phyloP scores from a whole-genome alignment of 2,329 filamentous ascomycete species.

The Akanthomyces dipterigenus region DNA sequence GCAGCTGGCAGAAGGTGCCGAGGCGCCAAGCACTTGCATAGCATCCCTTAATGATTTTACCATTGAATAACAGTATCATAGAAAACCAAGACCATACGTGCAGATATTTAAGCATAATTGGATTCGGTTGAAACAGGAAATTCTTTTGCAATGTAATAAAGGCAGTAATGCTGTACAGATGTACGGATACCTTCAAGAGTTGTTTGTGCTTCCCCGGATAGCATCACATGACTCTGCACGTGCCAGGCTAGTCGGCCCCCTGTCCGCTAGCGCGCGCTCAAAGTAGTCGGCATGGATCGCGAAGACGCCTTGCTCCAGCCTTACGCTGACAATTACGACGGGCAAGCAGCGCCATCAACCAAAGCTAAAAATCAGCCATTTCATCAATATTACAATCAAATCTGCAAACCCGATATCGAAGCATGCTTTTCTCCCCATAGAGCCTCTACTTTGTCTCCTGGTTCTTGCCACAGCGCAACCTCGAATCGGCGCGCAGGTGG shows the following conservation, averaged over 20 bases:
- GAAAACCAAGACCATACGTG: too few species aligned
- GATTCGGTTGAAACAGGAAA: too few species aligned
- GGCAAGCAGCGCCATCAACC: constrained; percentile 3
- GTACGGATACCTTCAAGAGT: too few species aligned
- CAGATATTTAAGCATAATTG: too few species aligned
- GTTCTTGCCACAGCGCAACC: neutral
- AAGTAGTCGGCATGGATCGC: neutral
- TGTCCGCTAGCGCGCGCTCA: neutral
- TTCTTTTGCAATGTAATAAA: too few species aligned
- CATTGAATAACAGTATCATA: too few species aligned
- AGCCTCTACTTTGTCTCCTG: neutral
- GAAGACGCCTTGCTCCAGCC: neutral
- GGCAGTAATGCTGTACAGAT: too few species aligned
- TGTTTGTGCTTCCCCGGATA: neutral
- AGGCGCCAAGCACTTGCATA: too few species aligned
- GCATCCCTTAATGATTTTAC: too few species aligned
- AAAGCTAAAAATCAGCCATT: neutral
- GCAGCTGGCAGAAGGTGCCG: too few species aligned
- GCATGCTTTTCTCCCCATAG: constrained; percentile 3
- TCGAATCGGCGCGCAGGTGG: constrained; percentile 4
- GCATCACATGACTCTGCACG: constrained; percentile 5
- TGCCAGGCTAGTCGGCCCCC: neutral
- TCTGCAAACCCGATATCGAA: neutral
- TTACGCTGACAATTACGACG: constrained; percentile 4
- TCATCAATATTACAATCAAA: constrained; percentile 5